Conservation (phyloP, 2,329 filamentous ascomycete genomes). For the Fusarium metavorans region DNA sequence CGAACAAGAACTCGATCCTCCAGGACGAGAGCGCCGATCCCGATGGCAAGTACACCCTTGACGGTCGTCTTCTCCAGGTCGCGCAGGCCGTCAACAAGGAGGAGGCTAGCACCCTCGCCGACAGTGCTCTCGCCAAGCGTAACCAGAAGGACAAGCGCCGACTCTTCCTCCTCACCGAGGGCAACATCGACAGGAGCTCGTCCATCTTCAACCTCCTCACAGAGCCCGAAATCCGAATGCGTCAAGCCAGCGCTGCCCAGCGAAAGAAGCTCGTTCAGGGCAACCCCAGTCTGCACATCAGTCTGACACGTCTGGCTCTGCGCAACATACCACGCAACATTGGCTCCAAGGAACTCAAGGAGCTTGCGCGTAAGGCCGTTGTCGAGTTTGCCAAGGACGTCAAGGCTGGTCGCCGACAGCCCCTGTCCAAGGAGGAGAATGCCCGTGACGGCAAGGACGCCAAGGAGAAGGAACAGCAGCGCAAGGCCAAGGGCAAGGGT, state of each 20-base stretch:
- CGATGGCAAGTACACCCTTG: conserved; percentile 87
- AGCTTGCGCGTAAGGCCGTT: conserved; percentile 89
- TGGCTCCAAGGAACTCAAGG: conserved; percentile 88
- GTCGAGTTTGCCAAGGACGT: conserved; percentile 95
- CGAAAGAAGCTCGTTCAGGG: conserved; percentile 90
- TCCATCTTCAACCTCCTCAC: conserved; percentile 82
- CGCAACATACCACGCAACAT: conserved; percentile 90
- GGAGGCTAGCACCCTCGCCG: conserved; percentile 81
- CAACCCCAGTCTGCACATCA: conserved; percentile 90
- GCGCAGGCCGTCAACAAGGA: conserved; percentile 86
- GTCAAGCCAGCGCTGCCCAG: conserved; percentile 87
- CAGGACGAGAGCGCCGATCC: conserved; percentile 88
- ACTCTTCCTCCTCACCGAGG: conserved; percentile 89
- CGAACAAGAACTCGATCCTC: conserved; percentile 82
- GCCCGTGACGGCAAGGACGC: conserved; percentile 83
- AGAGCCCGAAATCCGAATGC: conserved; percentile 84
- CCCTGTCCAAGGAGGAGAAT: conserved; percentile 90
- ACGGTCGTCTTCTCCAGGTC: conserved; percentile 88
- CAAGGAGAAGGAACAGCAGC: conserved; percentile 80
- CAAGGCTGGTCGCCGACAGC: conserved; percentile 79
- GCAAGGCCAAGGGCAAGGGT: conserved; percentile 84
- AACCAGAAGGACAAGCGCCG: conserved; percentile 89
- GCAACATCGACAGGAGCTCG: conserved; percentile 81
- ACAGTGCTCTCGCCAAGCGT: conserved; percentile 72
- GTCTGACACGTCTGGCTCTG: conserved; percentile 88